Evolutionary conservation across 106 monocot genomes (phyloP).

Genomic region (Dendrobium officinale): DNA sequence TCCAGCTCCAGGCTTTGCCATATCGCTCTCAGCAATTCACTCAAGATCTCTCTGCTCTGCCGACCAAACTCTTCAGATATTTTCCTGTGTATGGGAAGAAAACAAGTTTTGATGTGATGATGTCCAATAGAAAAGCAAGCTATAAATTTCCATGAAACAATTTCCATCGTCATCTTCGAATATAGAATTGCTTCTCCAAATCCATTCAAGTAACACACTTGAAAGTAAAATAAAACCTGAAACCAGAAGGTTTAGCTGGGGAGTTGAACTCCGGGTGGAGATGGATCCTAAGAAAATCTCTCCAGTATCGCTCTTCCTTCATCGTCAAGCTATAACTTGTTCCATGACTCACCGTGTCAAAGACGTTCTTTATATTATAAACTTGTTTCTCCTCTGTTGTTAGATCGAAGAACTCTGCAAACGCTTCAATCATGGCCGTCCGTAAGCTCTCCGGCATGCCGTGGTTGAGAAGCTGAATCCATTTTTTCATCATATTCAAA

Average conservation of each 20-base stretch:
- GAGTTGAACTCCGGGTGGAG: constrained; percentile 45
- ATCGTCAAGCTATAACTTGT: constrained; percentile 45
- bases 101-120: not conserved
- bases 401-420: constrained; percentile 20
- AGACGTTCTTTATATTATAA: constrained; percentile 15
- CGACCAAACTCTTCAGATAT: constrained; percentile 20
- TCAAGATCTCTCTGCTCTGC: constrained; percentile 25
- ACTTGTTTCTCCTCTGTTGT: constrained; percentile 48
- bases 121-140: too few species aligned
- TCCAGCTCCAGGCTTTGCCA: constrained; percentile 46
- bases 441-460: constrained; percentile 22
- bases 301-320: constrained; percentile 46
- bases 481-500: not conserved
- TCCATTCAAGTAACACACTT: too few species aligned
- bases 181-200: too few species aligned
- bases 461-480: constrained; percentile 35
- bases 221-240: constrained; percentile 27
- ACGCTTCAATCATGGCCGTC: constrained; percentile 7
- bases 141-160: too few species aligned
- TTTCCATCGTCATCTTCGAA: too few species aligned
- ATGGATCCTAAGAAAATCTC: constrained; percentile 55
- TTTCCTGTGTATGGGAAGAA: not conserved
- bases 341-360: constrained; percentile 52
- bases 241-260: constrained; percentile 36
- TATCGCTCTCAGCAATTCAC: constrained; percentile 28